Conservation (phyloP, 176 grass and related monocot species). For the Miscanthus lutarioriparius region DNA sequence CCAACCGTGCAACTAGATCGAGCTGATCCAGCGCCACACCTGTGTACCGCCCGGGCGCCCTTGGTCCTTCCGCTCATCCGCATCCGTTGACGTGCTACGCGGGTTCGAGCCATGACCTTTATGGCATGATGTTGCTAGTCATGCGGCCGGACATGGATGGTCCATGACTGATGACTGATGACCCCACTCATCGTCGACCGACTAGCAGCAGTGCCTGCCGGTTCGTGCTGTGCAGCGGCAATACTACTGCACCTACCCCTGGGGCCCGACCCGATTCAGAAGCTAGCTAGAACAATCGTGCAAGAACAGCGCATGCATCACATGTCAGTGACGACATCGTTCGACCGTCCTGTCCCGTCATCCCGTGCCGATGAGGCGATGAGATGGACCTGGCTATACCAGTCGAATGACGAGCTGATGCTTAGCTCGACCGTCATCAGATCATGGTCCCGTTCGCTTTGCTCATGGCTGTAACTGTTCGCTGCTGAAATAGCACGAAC, state of each 20-base stretch:
- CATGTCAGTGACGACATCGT: neutral
- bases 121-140: neutral
- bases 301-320: neutral
- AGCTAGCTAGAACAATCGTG: too few relatives aligned
- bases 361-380: neutral
- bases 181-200: neutral
- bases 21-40: neutral
- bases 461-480: too few relatives aligned
- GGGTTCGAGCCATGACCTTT: neutral
- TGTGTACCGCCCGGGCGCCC: neutral
- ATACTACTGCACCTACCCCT: constrained; percentile 4
- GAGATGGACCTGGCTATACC: neutral
- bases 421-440: neutral
- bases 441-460: too few relatives aligned
- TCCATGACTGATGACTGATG: neutral
- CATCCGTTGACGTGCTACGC: neutral
- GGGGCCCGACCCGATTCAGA: neutral
- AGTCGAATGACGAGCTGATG: neutral
- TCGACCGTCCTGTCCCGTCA: neutral
- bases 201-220: neutral
- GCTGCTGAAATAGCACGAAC: too few relatives aligned
- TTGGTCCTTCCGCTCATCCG: neutral
- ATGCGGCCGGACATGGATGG: neutral
- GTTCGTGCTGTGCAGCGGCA: neutral
- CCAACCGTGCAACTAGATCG: constrained; percentile 19